phyloP scores from a whole-genome alignment of 768 basidiomycete genomes.

The Roridomyces roridus region DNA sequence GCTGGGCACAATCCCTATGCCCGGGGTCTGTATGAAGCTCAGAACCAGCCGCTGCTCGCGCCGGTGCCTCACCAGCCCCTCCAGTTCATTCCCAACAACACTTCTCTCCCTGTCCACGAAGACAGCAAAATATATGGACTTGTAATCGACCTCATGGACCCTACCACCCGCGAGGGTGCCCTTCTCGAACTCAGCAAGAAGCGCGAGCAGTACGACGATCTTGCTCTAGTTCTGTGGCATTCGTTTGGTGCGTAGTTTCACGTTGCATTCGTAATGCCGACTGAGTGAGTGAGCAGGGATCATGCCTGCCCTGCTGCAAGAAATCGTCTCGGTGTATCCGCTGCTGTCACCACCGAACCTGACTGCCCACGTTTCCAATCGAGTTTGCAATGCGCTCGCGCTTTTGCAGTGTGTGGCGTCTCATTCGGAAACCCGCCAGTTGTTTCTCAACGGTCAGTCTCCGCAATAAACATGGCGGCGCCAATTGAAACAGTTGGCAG shows the following conservation, averaged over 20 bases:
- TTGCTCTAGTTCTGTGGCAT: slow-evolving; percentile 97
- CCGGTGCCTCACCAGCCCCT: slow-evolving; percentile 59
- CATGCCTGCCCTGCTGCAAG: slow-evolving; percentile 96
- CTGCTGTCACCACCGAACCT: slow-evolving; percentile 93
- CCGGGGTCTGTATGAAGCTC: slow-evolving; percentile 65
- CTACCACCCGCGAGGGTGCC: slow-evolving; percentile 84
- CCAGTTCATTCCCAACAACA: slow-evolving; percentile 46
- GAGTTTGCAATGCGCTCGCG: slow-evolving; percentile 98
- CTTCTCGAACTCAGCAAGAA: slow-evolving; percentile 98
- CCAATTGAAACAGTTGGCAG: slow-evolving; percentile 41
- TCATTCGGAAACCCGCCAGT: slow-evolving; percentile 92
- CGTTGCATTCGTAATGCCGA: slow-evolving; percentile 16
- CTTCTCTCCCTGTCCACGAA: slow-evolving; percentile 49
- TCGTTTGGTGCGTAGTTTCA: slow-evolving; percentile 76
- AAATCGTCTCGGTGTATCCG: slow-evolving; percentile 98
- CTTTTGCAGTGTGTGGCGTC: slow-evolving; percentile 98
- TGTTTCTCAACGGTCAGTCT: slow-evolving; percentile 87
- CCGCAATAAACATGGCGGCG: no score
- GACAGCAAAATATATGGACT: slow-evolving; percentile 86
- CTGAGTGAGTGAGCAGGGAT: slow-evolving; percentile 65
- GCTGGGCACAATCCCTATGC: slow-evolving; percentile 66
- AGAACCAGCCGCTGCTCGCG: slow-evolving; percentile 65
- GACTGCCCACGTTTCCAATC: slow-evolving; percentile 96
- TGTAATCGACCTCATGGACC: slow-evolving; percentile 87
- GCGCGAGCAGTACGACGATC: slow-evolving; percentile 97